These are phyloP conservation scores for Pleurotus citrinopileatus DNA, from an alignment of 768 basidiomycete species.

Conservation along the genomic window DNA sequence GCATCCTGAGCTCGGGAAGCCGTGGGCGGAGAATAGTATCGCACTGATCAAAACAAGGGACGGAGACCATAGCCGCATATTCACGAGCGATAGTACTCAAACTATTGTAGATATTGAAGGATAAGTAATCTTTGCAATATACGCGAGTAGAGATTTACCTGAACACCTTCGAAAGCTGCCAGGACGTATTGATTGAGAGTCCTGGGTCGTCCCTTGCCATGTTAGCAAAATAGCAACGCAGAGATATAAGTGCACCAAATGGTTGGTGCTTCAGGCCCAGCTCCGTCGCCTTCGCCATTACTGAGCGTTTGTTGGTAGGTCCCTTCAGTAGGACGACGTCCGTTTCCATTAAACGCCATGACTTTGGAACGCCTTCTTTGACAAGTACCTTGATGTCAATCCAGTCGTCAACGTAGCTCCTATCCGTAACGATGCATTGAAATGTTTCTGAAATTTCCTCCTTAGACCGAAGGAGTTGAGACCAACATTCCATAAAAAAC, in stretches of 20 bases:
- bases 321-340: constrained; percentile 83
- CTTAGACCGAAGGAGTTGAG: constrained; percentile 77
- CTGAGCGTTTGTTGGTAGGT: constrained; percentile 44
- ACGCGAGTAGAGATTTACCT: constrained; percentile 48
- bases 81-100: constrained; percentile 91
- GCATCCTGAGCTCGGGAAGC: constrained; percentile 43
- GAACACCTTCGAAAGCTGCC: constrained; percentile 78
- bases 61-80: constrained; percentile 79
- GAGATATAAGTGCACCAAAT: constrained; percentile 41
- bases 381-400: constrained; percentile 74
- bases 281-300: constrained; percentile 65
- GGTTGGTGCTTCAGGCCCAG: constrained; percentile 30
- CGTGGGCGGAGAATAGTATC: constrained; percentile 68
- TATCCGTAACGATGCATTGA: constrained; percentile 62
- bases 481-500: constrained; percentile 87
- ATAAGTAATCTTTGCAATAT: constrained; percentile 3
- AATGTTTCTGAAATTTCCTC: constrained; percentile 55
- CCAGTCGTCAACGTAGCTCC: constrained; percentile 78
- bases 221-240: constrained; percentile 50
- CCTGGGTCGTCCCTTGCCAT: constrained; percentile 48
- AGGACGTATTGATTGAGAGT: constrained; percentile 60
- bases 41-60: constrained; percentile 80
- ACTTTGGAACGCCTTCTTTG: constrained; percentile 53
- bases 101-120: too few species aligned
- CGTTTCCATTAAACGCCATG: constrained; percentile 76